Conservation (phyloP, 1,284 basidiomycete genomes). For the Rhizoctonia solani region DNA sequence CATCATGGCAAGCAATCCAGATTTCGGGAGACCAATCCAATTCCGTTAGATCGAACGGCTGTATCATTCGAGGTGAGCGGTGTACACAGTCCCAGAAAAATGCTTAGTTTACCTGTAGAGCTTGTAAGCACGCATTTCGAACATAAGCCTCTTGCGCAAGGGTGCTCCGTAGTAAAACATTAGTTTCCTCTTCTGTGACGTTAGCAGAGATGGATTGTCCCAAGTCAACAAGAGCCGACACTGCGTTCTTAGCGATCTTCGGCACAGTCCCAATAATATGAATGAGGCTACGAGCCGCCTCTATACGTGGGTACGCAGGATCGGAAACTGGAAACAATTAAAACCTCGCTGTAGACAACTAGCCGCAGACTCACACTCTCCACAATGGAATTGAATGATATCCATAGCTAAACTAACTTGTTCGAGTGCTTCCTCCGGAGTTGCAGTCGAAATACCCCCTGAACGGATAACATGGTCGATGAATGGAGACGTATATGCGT, state of each 20-base stretch:
- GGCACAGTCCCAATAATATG: constrained; percentile 79
- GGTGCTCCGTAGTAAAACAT: constrained; percentile 71
- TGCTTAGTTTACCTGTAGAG: constrained; percentile 68
- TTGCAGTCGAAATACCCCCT: constrained; percentile 68
- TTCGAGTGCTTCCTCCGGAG: constrained; percentile 79
- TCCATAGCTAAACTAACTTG: constrained; percentile 86
- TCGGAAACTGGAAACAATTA: constrained; percentile 58
- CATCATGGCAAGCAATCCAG: constrained; percentile 89
- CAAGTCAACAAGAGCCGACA: constrained; percentile 80
- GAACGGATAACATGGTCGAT: constrained; percentile 69
- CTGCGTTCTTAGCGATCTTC: constrained; percentile 83
- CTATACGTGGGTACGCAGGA: constrained; percentile 69
- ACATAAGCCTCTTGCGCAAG: constrained; percentile 90
- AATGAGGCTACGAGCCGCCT: constrained; percentile 74
- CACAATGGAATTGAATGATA: constrained; percentile 83
- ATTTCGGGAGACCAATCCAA: constrained; percentile 90
- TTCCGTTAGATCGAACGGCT: constrained; percentile 95
- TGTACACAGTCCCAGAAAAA: neutral
- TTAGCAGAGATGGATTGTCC: constrained; percentile 79
- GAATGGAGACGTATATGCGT: constrained; percentile 81
- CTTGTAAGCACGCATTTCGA: constrained; percentile 88
- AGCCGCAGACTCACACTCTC: constrained; percentile 67
- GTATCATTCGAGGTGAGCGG: constrained; percentile 25
- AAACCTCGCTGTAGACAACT: neutral
- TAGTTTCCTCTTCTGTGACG: constrained; percentile 66